Evolutionary conservation across 1,139 yeast species (phyloP), one percentile per base, ranked within the genome.

Genomic region (Saccharomycopsis crataegensis): DNA sequence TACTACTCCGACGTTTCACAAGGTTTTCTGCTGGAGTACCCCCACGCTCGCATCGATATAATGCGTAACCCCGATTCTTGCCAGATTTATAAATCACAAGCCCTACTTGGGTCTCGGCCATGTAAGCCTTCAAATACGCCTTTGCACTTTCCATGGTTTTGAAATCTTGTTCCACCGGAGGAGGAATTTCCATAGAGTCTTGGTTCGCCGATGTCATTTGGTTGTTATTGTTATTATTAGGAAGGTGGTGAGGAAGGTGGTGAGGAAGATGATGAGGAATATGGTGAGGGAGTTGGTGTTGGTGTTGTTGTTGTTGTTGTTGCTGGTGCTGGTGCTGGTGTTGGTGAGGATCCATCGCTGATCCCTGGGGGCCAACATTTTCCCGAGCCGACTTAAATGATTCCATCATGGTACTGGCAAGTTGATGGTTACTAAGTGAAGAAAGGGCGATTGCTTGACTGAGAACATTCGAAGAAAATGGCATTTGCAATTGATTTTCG

Each of bases 71-170:
- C 8, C 59, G 46, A 45, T 56, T 51, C n/a, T 46, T 51, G n/a
- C 59, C 59, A 16, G 57, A 54, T 33, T 56, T 56, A 42, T 56
- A 56, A 11, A 56, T 50, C 14, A 56, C 59, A n/a, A 56, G 44
- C 11, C 59, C 59, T 37, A 54, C 47, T 11, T 50, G 44, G 7
- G 46, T 46, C 11, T 43, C 38, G 31, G n/a, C 40, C 57, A 54
- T 54, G 42, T 56, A 56, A 8, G 37, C 31, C 36, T 56, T 50
- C 42, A 56, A 46, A 46, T 54, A 56, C 33, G 46, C 50, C 22
- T 54, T 54, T 8, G 59, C 59, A 2, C 42, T 53, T 8, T 56
- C 57, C 57, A 56, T 55, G 6, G 54, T 22, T 12, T 17, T 34
- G 40, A 56, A 56, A 14, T 28, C 48, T 40, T 48, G 59, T 31